Conservation (phyloP, 2,329 filamentous ascomycete genomes). For the Gnomoniopsis smithogilvyi region DNA sequence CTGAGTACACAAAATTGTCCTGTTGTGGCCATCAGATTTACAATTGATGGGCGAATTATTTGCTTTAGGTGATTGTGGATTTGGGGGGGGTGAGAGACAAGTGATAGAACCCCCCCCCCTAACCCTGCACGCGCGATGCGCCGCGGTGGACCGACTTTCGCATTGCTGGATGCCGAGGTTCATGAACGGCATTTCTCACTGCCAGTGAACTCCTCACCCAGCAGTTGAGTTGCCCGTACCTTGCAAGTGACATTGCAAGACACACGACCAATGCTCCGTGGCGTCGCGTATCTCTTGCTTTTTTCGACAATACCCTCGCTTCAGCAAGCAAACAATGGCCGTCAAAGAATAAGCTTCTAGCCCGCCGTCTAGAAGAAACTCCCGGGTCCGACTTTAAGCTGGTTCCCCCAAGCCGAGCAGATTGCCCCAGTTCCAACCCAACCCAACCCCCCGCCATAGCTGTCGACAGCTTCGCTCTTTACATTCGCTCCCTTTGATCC, state of each 20-base stretch:
- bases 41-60: too few species aligned
- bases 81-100: background rate
- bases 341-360: background rate
- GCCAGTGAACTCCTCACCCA: background rate
- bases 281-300: background rate
- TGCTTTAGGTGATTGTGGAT: too few species aligned
- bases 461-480: background rate
- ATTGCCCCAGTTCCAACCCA: background rate
- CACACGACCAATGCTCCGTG: background rate
- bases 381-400: background rate
- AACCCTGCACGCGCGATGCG: background rate
- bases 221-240: background rate
- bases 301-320: background rate
- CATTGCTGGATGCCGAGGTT: slow-evolving; percentile 1
- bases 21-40: too few species aligned
- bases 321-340: background rate
- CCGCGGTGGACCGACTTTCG: background rate
- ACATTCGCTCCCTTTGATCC: background rate
- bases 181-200: background rate
- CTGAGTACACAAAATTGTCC: too few species aligned
- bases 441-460: background rate
- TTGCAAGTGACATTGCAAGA: background rate
- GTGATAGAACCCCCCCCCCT: background rate
- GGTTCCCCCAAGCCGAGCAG: background rate
- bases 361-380: background rate